Conservation (phyloP, 805 yeast species). For the Kodamaea kakaduensis region DNA sequence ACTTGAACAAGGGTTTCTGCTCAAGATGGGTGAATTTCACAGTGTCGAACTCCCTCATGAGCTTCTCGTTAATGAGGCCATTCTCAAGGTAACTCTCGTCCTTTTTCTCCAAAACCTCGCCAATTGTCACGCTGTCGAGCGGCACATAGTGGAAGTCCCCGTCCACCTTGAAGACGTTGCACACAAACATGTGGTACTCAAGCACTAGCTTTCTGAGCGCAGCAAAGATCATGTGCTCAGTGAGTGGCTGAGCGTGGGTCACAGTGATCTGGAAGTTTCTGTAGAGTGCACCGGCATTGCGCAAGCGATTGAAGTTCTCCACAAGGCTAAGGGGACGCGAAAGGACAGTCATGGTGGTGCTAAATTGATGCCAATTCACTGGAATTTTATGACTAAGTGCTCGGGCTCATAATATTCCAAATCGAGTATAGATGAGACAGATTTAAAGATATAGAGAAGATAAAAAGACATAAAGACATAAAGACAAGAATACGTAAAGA, state of each 20-base stretch:
- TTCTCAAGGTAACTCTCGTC: conserved; percentile 12
- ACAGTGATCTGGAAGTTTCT: conserved; percentile 33
- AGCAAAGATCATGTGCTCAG: conserved; percentile 15
- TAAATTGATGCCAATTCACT: too few species aligned
- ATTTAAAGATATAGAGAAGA: too few species aligned
- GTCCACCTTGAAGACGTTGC: conserved; percentile 25
- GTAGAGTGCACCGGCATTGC: conserved; percentile 28
- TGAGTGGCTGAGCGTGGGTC: conserved; percentile 23
- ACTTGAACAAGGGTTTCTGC: conserved; percentile 27
- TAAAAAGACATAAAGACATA: too few species aligned
- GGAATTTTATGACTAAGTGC: too few species aligned
- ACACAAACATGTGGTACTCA: conserved; percentile 31
- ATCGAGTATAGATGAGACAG: too few species aligned
- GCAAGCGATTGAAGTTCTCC: conserved; percentile 34
- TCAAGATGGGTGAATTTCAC: conserved; percentile 19
- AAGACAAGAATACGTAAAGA: too few species aligned
- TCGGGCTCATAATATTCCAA: too few species aligned
- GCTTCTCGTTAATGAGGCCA: conserved; percentile 24
- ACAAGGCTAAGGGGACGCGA: conserved; percentile 26
- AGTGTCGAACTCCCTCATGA: conserved; percentile 22
- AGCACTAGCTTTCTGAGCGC: conserved; percentile 31
- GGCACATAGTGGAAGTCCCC: conserved; percentile 22
- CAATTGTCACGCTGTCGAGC: conserved; percentile 18
- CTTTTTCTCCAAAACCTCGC: conserved; percentile 22
- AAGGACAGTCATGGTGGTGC: conserved; percentile 4